Conservation (phyloP, 768 basidiomycete genomes). For the Russula sp. region DNA sequence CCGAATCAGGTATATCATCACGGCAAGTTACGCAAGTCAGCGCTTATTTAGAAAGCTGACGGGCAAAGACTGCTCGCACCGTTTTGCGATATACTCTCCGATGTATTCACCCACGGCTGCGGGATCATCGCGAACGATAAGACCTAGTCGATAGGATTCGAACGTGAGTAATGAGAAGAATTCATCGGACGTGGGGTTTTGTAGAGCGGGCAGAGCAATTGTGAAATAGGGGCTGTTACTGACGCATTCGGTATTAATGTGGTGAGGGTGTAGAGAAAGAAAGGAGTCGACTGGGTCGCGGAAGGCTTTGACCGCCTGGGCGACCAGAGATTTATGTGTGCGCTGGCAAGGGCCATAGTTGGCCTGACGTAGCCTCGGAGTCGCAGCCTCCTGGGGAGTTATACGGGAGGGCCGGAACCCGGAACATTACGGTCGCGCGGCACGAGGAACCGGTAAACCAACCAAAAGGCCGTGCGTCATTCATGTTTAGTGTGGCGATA, state of each 20-base stretch:
- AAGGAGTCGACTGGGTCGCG: background rate
- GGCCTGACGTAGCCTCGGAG: background rate
- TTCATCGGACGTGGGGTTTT: background rate
- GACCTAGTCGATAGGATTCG: slow-evolving; percentile 36
- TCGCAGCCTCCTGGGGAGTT: too few species aligned
- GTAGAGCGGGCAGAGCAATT: too few species aligned
- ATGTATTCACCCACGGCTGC: slow-evolving; percentile 67
- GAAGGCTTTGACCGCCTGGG: background rate
- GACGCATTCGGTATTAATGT: slow-evolving; percentile 6
- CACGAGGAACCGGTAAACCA: too few species aligned
- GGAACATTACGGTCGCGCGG: too few species aligned
- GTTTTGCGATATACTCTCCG: slow-evolving; percentile 73
- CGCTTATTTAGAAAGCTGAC: background rate
- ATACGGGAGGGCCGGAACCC: too few species aligned
- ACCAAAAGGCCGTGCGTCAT: too few species aligned
- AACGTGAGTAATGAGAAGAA: background rate
- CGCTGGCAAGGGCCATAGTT: slow-evolving; percentile 7
- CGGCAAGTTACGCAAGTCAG: background rate
- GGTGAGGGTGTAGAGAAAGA: background rate
- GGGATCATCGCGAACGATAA: slow-evolving; percentile 76
- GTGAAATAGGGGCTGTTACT: background rate
- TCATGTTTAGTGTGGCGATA: too few species aligned
- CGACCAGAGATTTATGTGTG: slow-evolving; percentile 14
- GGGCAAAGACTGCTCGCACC: slow-evolving; percentile 35
- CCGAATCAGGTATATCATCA: background rate